phyloP scores from a whole-genome alignment of 768 basidiomycete genomes.

The Mycena venus region DNA sequence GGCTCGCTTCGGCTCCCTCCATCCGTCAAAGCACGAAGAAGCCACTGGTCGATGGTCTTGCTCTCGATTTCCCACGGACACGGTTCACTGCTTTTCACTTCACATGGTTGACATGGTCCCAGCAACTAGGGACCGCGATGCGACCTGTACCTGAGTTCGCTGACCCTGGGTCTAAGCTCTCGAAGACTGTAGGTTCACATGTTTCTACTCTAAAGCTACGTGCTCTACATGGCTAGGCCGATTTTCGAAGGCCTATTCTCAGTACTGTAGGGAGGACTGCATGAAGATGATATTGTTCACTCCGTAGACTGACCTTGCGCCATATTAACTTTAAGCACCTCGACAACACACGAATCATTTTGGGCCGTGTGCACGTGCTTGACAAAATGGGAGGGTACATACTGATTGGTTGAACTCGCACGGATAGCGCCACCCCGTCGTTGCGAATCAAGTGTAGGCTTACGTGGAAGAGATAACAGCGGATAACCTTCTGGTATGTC shows the following conservation, averaged over 20 bases:
- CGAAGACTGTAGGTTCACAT: neutral
- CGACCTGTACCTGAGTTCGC: neutral
- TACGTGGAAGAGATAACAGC: no score
- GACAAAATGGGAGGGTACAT: neutral
- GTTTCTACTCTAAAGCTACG: neutral
- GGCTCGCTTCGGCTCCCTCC: no score
- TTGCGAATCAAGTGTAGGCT: no score
- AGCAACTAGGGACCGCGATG: neutral
- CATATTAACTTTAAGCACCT: neutral
- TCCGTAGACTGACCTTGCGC: neutral
- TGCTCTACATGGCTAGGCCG: no score
- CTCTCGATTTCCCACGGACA: constrained; percentile 5
- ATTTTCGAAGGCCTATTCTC: no score
- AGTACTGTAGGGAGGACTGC: no score
- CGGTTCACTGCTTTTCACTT: neutral
- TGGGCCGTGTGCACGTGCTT: neutral
- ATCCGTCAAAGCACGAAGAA: neutral
- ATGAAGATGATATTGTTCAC: no score
- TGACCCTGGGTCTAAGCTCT: neutral
- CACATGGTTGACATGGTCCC: neutral
- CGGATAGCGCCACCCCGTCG: no score
- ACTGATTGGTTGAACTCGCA: neutral
- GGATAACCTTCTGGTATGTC: no score
- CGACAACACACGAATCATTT: neutral
- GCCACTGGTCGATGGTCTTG: no score